These are phyloP conservation scores for Citrus maxima DNA, from an alignment of 345 rosid species.

Conservation along the genomic window DNA sequence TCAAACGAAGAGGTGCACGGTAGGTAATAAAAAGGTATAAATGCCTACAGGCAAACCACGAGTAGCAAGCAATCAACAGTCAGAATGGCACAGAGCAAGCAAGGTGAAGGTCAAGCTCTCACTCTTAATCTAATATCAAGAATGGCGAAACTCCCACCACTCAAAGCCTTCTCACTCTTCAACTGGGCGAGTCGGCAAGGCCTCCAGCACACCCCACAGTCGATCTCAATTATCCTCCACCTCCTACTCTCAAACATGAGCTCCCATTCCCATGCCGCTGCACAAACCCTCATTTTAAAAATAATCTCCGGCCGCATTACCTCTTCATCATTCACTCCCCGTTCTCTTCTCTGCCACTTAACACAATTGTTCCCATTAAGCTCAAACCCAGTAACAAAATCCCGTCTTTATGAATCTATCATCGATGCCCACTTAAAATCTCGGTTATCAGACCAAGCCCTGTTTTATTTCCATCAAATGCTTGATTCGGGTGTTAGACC, in stretches of 20 bases:
- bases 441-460: slow-evolving; percentile 35
- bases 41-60: too few relatives aligned
- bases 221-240: slow-evolving; percentile 39
- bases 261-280: slow-evolving; percentile 24
- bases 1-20: too few relatives aligned
- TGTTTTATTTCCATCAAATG: slow-evolving; percentile 49
- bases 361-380: slow-evolving; percentile 21
- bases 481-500: slow-evolving; percentile 39
- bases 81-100: slow-evolving; percentile 27
- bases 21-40: too few relatives aligned
- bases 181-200: slow-evolving; percentile 23
- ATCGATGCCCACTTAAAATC: slow-evolving; percentile 46
- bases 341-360: slow-evolving; percentile 40
- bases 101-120: not conserved
- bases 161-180: slow-evolving; percentile 42
- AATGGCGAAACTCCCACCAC: slow-evolving; percentile 56
- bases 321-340: slow-evolving; percentile 39
- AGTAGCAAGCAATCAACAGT: not conserved
- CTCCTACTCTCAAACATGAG: slow-evolving; percentile 30
- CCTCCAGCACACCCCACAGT: slow-evolving; percentile 47
- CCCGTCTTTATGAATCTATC: slow-evolving; percentile 47
- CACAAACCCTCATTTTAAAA: slow-evolving; percentile 48
- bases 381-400: slow-evolving; percentile 5
- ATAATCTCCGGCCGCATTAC: slow-evolving; percentile 44
- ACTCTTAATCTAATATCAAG: slow-evolving; percentile 25